Evolutionary conservation across 1,284 basidiomycete species (phyloP), one percentile per base, ranked within the genome.

Genomic region (Sporisorium graminicola): DNA sequence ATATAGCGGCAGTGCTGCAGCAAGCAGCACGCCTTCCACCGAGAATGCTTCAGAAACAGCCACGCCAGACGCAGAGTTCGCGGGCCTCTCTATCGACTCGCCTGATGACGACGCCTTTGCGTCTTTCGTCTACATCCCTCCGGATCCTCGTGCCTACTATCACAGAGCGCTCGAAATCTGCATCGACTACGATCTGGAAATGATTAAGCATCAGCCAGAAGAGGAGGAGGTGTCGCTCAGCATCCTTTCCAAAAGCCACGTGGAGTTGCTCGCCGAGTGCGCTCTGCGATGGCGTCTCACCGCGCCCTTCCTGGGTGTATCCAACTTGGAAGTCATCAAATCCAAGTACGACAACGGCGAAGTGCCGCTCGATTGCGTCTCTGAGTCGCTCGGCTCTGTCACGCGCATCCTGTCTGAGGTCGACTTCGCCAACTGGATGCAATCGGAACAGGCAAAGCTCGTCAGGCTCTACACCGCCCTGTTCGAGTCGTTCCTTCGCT

Each of bases 181-280:
- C 83, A 90, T 99, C 50, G 89, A 92, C 37, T 89, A 90, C 47
- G 97, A 99, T 86, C 88, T 99, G 55, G 93, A 95, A 82, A 90
- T 91, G 40, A 95, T 99, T 91, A 89, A 92, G 65, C 91, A 92
- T 50, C 91, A 98, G 37, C 92, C 94, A 35, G 96, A 98, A 78
- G 93, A 95, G 79, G 94, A 98, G 78, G 95, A 99, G 87, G 96
- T 99, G 4, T 94, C 94, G 1, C 87, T 99, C 33, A 93, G 93
- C 12, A 98, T 99, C 62, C 87, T 99, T n/a, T 94, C 94, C 0
- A 83, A 90, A 0, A 84, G 89, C 18, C 94, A 98, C 84, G 88
- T 93, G 49, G 92, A 93, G 63, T 87, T 99, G 37, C 90, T 98
- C 67, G 91, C 91, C 59, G 93, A 95, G 82, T 95, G 94, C 80